Percentiles rank a stretch among this genome's conserved stretches.
phyloP scores from a whole-genome alignment of 176 grass and related monocot species.

The Eleusine coracana region DNA sequence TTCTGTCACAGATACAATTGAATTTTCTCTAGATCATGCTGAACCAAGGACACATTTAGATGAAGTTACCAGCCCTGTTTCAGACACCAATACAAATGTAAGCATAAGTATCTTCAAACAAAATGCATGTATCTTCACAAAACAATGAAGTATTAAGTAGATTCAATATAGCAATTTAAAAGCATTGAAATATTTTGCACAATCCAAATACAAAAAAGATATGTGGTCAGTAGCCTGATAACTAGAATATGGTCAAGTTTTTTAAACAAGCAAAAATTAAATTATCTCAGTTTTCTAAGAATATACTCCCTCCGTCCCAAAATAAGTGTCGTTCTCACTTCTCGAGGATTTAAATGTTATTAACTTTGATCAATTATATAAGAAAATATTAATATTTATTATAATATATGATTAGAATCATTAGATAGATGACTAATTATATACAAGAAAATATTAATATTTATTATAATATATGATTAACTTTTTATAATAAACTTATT shows the following conservation, averaged over 20 bases:
- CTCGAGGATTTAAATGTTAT: too few species aligned
- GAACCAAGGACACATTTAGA: neutral
- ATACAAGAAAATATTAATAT: too few species aligned
- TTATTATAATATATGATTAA: too few species aligned
- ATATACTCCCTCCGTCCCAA: too few species aligned
- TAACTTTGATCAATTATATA: too few species aligned
- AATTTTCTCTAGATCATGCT: neutral
- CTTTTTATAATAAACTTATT: too few species aligned
- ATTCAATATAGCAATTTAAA: neutral
- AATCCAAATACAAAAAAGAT: neutral
- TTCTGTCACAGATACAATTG: neutral
- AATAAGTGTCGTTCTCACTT: too few species aligned
- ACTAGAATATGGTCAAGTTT: neutral
- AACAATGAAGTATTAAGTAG: neutral
- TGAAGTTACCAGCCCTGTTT: neutral
- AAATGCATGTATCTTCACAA: neutral
- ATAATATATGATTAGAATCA: too few species aligned
- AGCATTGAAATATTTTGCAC: constrained; percentile 14
- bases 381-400: too few species aligned
- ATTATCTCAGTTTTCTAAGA: neutral
- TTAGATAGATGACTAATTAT: too few species aligned
- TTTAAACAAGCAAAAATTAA: constrained; percentile 14
- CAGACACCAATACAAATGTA: neutral
- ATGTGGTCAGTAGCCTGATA: neutral
- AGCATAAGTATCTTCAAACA: neutral